Evolutionary conservation across 371 early-diverging fungal genomes (phyloP).

Genomic region (Mortierella polycephala): DNA sequence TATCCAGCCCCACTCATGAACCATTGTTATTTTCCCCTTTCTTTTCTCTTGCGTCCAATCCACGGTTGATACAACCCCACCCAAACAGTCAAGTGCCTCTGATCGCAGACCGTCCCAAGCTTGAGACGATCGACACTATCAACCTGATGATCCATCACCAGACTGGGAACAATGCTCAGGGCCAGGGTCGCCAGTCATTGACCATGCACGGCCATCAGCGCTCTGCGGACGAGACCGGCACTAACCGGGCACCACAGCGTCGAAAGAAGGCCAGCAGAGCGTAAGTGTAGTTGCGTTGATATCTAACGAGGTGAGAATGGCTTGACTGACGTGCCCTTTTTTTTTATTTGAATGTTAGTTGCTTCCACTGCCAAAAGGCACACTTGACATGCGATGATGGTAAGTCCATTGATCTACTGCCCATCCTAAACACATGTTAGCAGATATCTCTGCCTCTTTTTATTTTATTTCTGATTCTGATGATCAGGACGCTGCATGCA

Average conservation of each 20-base stretch:
- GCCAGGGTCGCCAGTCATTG: slow-evolving; percentile 8
- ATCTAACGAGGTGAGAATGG: too few relatives aligned
- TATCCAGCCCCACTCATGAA: not conserved
- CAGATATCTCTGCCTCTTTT: not conserved
- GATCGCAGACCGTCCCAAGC: slow-evolving; percentile 50
- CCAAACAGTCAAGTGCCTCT: slow-evolving; percentile 30
- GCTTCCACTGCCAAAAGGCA: slow-evolving; percentile 70
- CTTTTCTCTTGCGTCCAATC: not conserved
- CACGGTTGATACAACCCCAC: too few relatives aligned
- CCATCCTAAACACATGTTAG: too few relatives aligned
- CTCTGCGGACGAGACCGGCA: slow-evolving; percentile 22
- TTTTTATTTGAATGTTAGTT: slow-evolving; percentile 19
- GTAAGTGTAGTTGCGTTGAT: slow-evolving; percentile 16
- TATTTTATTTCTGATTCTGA: not conserved
- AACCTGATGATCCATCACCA: slow-evolving; percentile 49
- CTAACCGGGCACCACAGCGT: slow-evolving; percentile 24
- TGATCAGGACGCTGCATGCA: not conserved
- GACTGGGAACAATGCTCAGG: slow-evolving; percentile 4
- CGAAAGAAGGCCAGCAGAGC: slow-evolving; percentile 53
- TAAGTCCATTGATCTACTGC: slow-evolving; percentile 35
- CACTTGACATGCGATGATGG: slow-evolving; percentile 75
- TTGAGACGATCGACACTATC: slow-evolving; percentile 52
- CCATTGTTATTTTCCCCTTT: not conserved
- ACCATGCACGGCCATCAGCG: slow-evolving; percentile 11
- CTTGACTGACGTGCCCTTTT: too few relatives aligned